Evolutionary conservation across 352 stramenopile species (phyloP).

Genomic region (Thraustochytrium sp.): DNA sequence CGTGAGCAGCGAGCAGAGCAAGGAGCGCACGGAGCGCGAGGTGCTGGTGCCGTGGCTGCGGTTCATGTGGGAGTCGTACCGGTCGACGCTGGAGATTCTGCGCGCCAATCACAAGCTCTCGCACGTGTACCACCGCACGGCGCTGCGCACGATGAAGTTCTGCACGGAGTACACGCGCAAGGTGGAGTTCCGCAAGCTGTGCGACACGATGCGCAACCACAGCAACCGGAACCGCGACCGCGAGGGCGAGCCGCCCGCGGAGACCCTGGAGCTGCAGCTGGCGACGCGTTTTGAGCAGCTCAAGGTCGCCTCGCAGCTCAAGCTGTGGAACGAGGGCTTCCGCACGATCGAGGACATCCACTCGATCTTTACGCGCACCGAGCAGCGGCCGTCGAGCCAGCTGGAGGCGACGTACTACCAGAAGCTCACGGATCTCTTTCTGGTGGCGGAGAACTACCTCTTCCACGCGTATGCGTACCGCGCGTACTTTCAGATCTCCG

Average conservation of each 20-base stretch:
- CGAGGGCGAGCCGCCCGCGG: slow-evolving; percentile 79
- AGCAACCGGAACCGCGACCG: background rate
- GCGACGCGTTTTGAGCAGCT: slow-evolving; percentile 94
- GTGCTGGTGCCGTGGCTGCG: slow-evolving; percentile 78
- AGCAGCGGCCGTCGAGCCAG: slow-evolving; percentile 81
- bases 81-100: slow-evolving; percentile 93
- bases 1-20: slow-evolving; percentile 88
- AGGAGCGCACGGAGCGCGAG: slow-evolving; percentile 86
- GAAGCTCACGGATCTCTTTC: slow-evolving; percentile 93
- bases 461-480: slow-evolving; percentile 94
- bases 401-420: slow-evolving; percentile 96
- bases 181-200: slow-evolving; percentile 92
- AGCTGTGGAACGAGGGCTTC: slow-evolving; percentile 95
- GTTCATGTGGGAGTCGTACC: slow-evolving; percentile 97
- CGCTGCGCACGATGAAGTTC: slow-evolving; percentile 65
- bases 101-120: slow-evolving; percentile 90
- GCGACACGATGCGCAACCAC: slow-evolving; percentile 94
- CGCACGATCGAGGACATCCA: slow-evolving; percentile 98
- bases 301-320: slow-evolving; percentile 84
- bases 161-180: slow-evolving; percentile 65
- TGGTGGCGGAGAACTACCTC: slow-evolving; percentile 90
- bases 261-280: slow-evolving; percentile 89
- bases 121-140: slow-evolving; percentile 70
- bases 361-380: slow-evolving; percentile 83
- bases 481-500: slow-evolving; percentile 85